These are phyloP conservation scores for Obba rivulosa DNA, from an alignment of 768 basidiomycete genomes.

Conservation along the genomic window DNA sequence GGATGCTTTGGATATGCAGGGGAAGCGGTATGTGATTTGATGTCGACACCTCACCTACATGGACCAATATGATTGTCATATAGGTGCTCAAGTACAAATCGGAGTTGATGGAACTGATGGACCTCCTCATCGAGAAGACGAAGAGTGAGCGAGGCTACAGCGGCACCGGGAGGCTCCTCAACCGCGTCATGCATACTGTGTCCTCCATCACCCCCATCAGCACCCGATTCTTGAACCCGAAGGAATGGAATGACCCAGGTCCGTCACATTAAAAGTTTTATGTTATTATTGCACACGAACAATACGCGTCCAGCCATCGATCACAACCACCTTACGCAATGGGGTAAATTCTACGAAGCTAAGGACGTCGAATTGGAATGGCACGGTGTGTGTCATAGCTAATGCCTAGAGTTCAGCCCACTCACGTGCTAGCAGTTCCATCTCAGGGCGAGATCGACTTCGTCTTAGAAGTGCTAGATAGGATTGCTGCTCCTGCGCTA, in stretches of 20 bases:
- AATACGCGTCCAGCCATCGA: slow-evolving; percentile 47
- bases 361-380: slow-evolving; percentile 82
- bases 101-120: slow-evolving; percentile 57
- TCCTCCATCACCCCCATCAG: slow-evolving; percentile 74
- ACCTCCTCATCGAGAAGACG: slow-evolving; percentile 68
- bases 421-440: slow-evolving; percentile 39
- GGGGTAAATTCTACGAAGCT: slow-evolving; percentile 78
- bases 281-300: slow-evolving; percentile 6
- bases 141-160: slow-evolving; percentile 88
- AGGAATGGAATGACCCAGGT: slow-evolving; percentile 79
- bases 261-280: slow-evolving; percentile 12
- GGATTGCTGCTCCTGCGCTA: slow-evolving; percentile 60
- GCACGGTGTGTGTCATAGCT: slow-evolving; percentile 55
- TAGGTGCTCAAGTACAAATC: slow-evolving; percentile 69
- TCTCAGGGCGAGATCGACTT: slow-evolving; percentile 70
- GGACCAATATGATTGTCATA: slow-evolving; percentile 4
- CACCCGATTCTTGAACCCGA: slow-evolving; percentile 72
- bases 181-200: slow-evolving; percentile 69
- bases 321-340: slow-evolving; percentile 55
- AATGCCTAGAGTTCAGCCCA: neutral
- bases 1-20: slow-evolving; percentile 79
- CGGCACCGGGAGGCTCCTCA: slow-evolving; percentile 71
- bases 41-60: neutral
- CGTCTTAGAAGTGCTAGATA: slow-evolving; percentile 70
- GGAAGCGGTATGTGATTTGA: slow-evolving; percentile 33